Evolutionary conservation across 129 eudicot genomes (phyloP).

Genomic region (Flaveria sonorensis): DNA sequence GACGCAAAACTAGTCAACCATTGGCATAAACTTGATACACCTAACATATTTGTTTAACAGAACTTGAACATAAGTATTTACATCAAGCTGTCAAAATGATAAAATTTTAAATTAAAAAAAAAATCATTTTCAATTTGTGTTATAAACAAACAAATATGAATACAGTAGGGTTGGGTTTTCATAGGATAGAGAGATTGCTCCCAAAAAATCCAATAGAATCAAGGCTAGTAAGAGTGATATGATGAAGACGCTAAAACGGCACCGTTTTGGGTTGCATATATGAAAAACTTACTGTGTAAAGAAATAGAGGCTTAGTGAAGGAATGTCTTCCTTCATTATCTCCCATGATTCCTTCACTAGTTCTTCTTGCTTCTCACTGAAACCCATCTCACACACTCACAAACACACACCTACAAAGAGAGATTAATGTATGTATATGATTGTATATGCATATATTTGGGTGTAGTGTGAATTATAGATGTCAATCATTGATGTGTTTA

Average conservation of each 20-base stretch:
- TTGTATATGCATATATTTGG: background rate
- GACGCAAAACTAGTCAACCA: background rate
- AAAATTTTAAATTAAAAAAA: too few species aligned
- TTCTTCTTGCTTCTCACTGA: conserved; percentile 63
- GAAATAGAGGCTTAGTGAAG: conserved; percentile 53
- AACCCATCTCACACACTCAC: conserved; percentile 36
- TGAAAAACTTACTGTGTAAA: conserved; percentile 52
- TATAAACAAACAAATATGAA: too few species aligned
- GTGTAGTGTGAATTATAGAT: background rate
- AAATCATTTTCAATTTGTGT: too few species aligned
- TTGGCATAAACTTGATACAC: too few species aligned
- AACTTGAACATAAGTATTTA: too few species aligned
- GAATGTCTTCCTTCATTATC: conserved; percentile 55
- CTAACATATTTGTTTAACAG: too few species aligned
- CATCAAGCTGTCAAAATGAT: too few species aligned
- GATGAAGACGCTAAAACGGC: background rate
- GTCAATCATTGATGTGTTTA: background rate
- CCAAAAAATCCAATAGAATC: too few species aligned
- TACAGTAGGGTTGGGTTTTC: too few species aligned
- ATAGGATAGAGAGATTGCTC: too few species aligned
- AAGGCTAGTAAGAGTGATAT: too few species aligned
- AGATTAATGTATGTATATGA: background rate
- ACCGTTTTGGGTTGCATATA: background rate
- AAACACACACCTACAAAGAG: background rate
- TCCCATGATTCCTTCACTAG: conserved; percentile 82